A percentile compares a stretch with the other conserved stretches of the same genome.
Evolutionary conservation across 108 stramenopile genomes (phyloP).

Genomic region (Skeletonema menzelii): DNA sequence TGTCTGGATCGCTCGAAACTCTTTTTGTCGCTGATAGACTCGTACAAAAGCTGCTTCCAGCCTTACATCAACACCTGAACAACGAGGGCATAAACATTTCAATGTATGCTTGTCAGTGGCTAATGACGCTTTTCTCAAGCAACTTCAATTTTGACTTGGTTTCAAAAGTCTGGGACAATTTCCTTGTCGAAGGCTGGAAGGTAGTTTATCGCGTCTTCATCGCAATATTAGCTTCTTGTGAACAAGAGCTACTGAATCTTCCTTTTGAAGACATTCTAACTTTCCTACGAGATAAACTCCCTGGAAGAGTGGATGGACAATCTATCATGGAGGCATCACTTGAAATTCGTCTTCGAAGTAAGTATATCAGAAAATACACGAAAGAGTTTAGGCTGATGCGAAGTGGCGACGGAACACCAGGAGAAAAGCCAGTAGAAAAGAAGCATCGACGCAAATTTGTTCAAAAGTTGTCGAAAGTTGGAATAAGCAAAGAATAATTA

Average conservation of each 20-base stretch:
- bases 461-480: not conserved
- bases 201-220: constrained; percentile 89
- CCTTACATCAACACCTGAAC: constrained; percentile 70
- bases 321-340: constrained; percentile 56
- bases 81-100: constrained; percentile 78
- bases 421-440: too few relatives aligned
- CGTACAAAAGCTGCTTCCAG: constrained; percentile 65
- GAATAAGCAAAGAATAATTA: not conserved
- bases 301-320: constrained; percentile 42
- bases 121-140: constrained; percentile 88
- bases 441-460: constrained; percentile 1
- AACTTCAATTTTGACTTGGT: constrained; percentile 90
- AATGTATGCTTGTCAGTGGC: constrained; percentile 97
- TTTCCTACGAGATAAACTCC: constrained; percentile 65
- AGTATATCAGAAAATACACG: constrained; percentile 60
- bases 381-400: constrained; percentile 16
- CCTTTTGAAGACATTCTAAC: constrained; percentile 68
- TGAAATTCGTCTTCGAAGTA: constrained; percentile 61
- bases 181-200: constrained; percentile 86
- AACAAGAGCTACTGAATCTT: constrained; percentile 55
- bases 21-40: constrained; percentile 78
- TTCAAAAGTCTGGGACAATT: constrained; percentile 85
- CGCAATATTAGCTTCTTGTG: constrained; percentile 67
- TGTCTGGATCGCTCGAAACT: constrained; percentile 65
- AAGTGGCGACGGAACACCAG: too few relatives aligned